Percentiles rank a stretch among this genome's conserved stretches.
These are phyloP conservation scores for Barnettozyma salicaria DNA, from an alignment of 805 yeast species.

Conservation along the genomic window DNA sequence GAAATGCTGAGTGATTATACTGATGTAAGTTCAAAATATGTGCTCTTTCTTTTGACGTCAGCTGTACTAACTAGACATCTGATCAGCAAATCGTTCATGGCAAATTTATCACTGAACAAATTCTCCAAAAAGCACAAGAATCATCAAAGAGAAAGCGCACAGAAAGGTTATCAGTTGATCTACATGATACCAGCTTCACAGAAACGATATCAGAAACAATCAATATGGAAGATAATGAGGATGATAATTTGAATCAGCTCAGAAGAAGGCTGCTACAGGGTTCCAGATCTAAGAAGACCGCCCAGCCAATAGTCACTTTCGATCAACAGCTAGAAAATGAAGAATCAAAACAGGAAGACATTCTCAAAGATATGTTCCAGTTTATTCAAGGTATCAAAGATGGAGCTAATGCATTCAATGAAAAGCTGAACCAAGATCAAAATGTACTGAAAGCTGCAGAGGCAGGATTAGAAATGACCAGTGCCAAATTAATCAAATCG, in stretches of 20 bases:
- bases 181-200: constrained; percentile 9
- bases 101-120: constrained; percentile 8
- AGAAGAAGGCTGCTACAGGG: constrained; percentile 28
- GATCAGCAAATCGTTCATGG: constrained; percentile 10
- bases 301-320: constrained; percentile 14
- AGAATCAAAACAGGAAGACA: constrained; percentile 32
- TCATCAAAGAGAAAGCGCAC: constrained; percentile 4
- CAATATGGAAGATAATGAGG: constrained; percentile 12
- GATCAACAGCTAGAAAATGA: constrained; percentile 33
- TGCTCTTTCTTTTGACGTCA: neutral
- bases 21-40: constrained; percentile 8
- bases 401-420: constrained; percentile 37
- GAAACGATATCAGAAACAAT: constrained; percentile 5
- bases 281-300: constrained; percentile 11
- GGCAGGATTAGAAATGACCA: constrained; percentile 35
- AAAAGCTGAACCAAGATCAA: constrained; percentile 33
- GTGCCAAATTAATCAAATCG: constrained; percentile 30
- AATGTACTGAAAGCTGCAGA: constrained; percentile 37
- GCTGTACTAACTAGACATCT: constrained; percentile 1
- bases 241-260: constrained; percentile 28
- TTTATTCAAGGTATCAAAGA: constrained; percentile 32
- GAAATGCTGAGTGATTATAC: constrained; percentile 4
- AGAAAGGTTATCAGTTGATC: constrained; percentile 22
- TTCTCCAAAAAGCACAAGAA: constrained; percentile 10
- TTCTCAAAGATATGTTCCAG: constrained; percentile 34